Conservation (phyloP, 2,329 filamentous ascomycete species). For the Stemphylium vesicarium region DNA sequence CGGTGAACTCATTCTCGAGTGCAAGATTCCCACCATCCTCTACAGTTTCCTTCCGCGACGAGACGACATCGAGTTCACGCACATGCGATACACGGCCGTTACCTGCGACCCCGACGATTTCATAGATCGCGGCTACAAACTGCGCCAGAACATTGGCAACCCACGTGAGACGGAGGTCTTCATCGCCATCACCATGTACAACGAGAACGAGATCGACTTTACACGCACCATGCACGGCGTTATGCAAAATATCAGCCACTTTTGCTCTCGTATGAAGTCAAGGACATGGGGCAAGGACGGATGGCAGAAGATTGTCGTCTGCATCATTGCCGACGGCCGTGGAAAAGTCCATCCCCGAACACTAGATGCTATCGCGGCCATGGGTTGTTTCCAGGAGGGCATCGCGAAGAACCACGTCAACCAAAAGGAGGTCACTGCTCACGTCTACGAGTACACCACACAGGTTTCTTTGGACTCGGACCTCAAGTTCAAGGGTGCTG, state of each 20-base stretch:
- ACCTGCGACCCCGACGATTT: slow-evolving; percentile 98
- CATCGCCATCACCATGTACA: slow-evolving; percentile 99
- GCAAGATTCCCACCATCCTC: slow-evolving; percentile 97
- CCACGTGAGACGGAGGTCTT: slow-evolving; percentile 91
- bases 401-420: slow-evolving; percentile 99
- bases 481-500: slow-evolving; percentile 97
- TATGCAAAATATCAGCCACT: slow-evolving; percentile 97
- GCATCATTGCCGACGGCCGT: slow-evolving; percentile 92
- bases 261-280: slow-evolving; percentile 89
- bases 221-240: slow-evolving; percentile 98
- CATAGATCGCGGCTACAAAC: slow-evolving; percentile 83
- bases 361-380: slow-evolving; percentile 89
- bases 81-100: slow-evolving; percentile 99
- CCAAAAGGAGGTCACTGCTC: slow-evolving; percentile 89
- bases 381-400: slow-evolving; percentile 97
- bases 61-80: slow-evolving; percentile 94
- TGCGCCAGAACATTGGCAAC: slow-evolving; percentile 90
- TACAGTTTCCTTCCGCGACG: slow-evolving; percentile 95
- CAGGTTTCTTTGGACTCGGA: slow-evolving; percentile 96
- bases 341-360: slow-evolving; percentile 93
- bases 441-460: slow-evolving; percentile 98
- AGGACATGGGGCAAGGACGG: slow-evolving; percentile 96
- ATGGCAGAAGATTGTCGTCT: slow-evolving; percentile 99
- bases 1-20: slow-evolving; percentile 95
- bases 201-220: slow-evolving; percentile 96